Base-by-base conservation (phyloP, 371 early-diverging fungal species). In the Blyttiomyces sp. region DNA sequence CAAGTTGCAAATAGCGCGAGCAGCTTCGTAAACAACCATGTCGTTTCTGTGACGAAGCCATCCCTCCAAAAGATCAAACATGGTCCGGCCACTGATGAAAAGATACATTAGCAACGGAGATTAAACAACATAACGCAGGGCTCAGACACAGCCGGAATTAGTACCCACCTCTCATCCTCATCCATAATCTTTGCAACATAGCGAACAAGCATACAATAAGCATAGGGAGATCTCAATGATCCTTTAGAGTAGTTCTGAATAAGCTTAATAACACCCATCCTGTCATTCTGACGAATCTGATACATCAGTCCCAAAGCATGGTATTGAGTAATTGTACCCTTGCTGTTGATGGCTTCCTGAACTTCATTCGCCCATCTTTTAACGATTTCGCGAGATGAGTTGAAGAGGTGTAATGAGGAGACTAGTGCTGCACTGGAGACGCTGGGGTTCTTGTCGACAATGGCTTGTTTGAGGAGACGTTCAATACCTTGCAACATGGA, bases 11-110 rank as follows among this genome's bases (percentile, higher is more conserved):
- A 95, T 92, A 4, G 96, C 96, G 53, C 94, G 90, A 32, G 97
- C 96, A n/a, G 97, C 96, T 75, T 96, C 99, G 57, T 93, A 82
- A 50, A 90, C 90, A 51, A 98, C 97, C 91, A 97, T 94, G 63
- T 98, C 96, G 64, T 89, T 91, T 75, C 92, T 88, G 74, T 96
- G 94, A 62, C 92, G 77, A 54, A 96, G 79, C 86, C 88, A 95
- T 26, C 86, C 89, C 71, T 96, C 94, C 63, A 98, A 76, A 61
- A 89, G 65, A 46, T 89, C 88, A 68, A 88, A 90, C 58, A 97
- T 73, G 17, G 90, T 81, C 57, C 91, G 89, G 56, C 64, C 27
- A 44, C 73, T 82, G 34, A 31, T 43, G 21, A 28, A 19, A 44
- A 63, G 17, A 19, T 48, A 24, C 24, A 16, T 7, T 16, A 9